Evolutionary conservation across 2,329 filamentous ascomycete genomes (phyloP).

Genomic region (Fusarium cyanostomum): DNA sequence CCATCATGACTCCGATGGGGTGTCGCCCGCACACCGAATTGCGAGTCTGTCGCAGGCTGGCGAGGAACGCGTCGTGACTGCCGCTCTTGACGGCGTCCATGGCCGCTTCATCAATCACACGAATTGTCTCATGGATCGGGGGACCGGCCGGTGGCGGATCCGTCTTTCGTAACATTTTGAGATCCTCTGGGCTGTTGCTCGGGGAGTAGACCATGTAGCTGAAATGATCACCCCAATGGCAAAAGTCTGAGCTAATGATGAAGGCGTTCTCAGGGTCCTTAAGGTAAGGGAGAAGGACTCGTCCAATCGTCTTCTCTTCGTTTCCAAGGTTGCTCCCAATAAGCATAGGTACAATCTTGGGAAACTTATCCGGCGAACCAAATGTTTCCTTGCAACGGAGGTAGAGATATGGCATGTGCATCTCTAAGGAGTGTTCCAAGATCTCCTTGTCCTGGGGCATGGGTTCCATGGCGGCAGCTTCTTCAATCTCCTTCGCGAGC

Average conservation of each 20-base stretch:
- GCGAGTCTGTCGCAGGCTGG: slow-evolving; percentile 73
- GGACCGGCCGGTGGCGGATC: slow-evolving; percentile 50
- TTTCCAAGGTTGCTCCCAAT: slow-evolving; percentile 75
- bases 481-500: slow-evolving; percentile 60
- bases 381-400: slow-evolving; percentile 71
- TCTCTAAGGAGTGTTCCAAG: slow-evolving; percentile 92
- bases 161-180: slow-evolving; percentile 50
- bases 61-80: slow-evolving; percentile 73
- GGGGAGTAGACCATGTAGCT: slow-evolving; percentile 78
- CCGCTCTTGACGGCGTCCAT: slow-evolving; percentile 88
- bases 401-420: slow-evolving; percentile 95
- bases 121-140: slow-evolving; percentile 86
- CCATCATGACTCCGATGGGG: slow-evolving; percentile 93
- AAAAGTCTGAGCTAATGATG: slow-evolving; percentile 94
- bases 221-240: slow-evolving; percentile 91
- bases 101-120: slow-evolving; percentile 78
- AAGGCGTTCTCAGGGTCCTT: slow-evolving; percentile 80
- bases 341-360: slow-evolving; percentile 84
- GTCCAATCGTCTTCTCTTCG: slow-evolving; percentile 75
- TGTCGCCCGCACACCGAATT: slow-evolving; percentile 97
- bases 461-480: slow-evolving; percentile 48
- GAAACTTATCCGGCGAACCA: slow-evolving; percentile 64
- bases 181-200: slow-evolving; percentile 51
- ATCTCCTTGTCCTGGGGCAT: slow-evolving; percentile 77
- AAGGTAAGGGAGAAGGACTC: slow-evolving; percentile 80